Percentiles rank a stretch among this genome's conserved stretches.
phyloP scores from a whole-genome alignment of 202 grass and related monocot genomes.

The Dendrocalamus latiflorus region DNA sequence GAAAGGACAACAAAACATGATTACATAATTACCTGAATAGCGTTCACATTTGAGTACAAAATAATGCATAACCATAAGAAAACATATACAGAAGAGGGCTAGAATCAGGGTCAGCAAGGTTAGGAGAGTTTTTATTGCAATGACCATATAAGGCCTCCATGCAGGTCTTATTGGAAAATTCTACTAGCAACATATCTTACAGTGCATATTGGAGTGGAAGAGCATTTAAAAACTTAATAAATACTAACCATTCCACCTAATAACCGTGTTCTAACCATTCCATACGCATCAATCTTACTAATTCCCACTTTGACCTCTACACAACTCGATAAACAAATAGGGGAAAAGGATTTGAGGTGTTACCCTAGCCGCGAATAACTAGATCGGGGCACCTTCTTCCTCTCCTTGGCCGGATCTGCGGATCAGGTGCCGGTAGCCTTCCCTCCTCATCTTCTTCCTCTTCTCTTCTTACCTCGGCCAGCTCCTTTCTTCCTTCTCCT shows the following conservation, averaged over 20 bases:
- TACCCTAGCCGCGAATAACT: too few relatives aligned
- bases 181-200: not conserved
- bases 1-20: slow-evolving; percentile 21
- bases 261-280: too few relatives aligned
- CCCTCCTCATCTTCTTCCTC: too few relatives aligned
- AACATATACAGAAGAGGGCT: not conserved
- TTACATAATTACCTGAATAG: slow-evolving; percentile 18
- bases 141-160: not conserved
- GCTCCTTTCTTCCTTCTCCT: too few relatives aligned
- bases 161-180: not conserved
- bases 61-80: slow-evolving; percentile 5
- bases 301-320: too few relatives aligned
- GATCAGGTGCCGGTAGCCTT: too few relatives aligned
- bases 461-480: too few relatives aligned
- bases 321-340: too few relatives aligned
- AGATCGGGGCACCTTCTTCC: too few relatives aligned
- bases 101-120: not conserved
- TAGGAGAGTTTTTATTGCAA: not conserved
- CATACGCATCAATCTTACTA: too few relatives aligned
- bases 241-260: not conserved
- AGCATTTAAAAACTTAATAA: not conserved
- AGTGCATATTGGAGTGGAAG: not conserved
- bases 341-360: too few relatives aligned
- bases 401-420: too few relatives aligned
- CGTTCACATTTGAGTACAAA: not conserved